These are phyloP conservation scores for Fusarium humuli DNA, from an alignment of 2,329 filamentous ascomycete species.

Conservation along the genomic window DNA sequence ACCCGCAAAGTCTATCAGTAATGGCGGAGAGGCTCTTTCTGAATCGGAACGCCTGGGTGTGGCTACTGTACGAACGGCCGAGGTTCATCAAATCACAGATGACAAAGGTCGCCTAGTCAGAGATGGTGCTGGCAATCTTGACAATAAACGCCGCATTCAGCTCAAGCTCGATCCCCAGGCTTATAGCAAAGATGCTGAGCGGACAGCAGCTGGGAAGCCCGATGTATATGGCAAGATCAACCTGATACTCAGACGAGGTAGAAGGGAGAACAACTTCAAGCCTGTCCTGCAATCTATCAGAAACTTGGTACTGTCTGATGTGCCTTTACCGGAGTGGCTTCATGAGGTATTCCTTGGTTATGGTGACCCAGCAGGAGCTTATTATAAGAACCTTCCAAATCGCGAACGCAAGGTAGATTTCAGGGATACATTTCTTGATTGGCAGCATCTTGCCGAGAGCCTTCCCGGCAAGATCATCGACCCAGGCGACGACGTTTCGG, in stretches of 20 bases:
- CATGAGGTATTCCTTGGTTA: slow-evolving; percentile 98
- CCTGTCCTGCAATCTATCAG: slow-evolving; percentile 92
- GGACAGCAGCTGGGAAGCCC: slow-evolving; percentile 71
- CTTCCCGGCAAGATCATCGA: slow-evolving; percentile 89
- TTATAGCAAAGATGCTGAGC: slow-evolving; percentile 81
- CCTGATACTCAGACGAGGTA: slow-evolving; percentile 82
- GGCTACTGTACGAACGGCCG: slow-evolving; percentile 79
- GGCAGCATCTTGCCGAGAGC: slow-evolving; percentile 92
- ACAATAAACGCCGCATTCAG: slow-evolving; percentile 78
- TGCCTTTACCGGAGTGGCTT: slow-evolving; percentile 89
- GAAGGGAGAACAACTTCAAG: slow-evolving; percentile 97
- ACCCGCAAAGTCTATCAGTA: slow-evolving; percentile 62
- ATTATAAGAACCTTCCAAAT: slow-evolving; percentile 84
- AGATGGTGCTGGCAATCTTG: slow-evolving; percentile 69
- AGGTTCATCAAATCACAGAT: slow-evolving; percentile 87
- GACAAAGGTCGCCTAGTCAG: slow-evolving; percentile 82
- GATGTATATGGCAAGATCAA: slow-evolving; percentile 90
- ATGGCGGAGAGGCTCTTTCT: slow-evolving; percentile 59
- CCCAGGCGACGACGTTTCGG: slow-evolving; percentile 75
- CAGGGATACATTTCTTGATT: slow-evolving; percentile 93
- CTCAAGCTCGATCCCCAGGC: slow-evolving; percentile 83
- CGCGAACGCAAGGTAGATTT: slow-evolving; percentile 85
- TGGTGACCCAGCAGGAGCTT: slow-evolving; percentile 89
- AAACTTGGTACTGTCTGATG: slow-evolving; percentile 84
- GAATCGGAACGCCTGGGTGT: slow-evolving; percentile 74